These are phyloP conservation scores for Boletellus ananas DNA, from an alignment of 768 basidiomycete genomes.

Conservation along the genomic window DNA sequence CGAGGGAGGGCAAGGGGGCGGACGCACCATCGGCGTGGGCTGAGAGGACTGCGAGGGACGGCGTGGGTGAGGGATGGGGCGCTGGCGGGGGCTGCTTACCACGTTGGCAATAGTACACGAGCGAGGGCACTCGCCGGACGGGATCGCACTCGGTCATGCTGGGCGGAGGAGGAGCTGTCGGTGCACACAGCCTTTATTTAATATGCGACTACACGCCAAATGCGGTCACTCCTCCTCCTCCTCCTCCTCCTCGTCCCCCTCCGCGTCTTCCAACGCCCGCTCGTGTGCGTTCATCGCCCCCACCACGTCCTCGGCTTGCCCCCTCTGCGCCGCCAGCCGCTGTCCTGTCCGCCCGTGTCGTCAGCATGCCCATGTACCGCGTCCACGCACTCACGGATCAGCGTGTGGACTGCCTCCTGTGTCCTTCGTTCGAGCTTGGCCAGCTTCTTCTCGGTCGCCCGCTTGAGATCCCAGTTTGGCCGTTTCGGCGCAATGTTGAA, in stretches of 20 bases:
- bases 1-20: not conserved
- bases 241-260: slow-evolving; percentile 8
- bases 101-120: slow-evolving; percentile 70
- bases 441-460: slow-evolving; percentile 88
- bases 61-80: slow-evolving; percentile 4
- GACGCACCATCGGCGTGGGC: slow-evolving; percentile 59
- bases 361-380: slow-evolving; percentile 3
- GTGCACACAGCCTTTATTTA: slow-evolving; percentile 13
- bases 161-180: not conserved
- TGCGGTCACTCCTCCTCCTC: slow-evolving; percentile 4
- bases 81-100: slow-evolving; percentile 40
- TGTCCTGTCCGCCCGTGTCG: slow-evolving; percentile 49
- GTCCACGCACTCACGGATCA: slow-evolving; percentile 69
- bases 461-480: slow-evolving; percentile 93
- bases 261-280: slow-evolving; percentile 38
- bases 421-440: slow-evolving; percentile 88
- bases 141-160: slow-evolving; percentile 37
- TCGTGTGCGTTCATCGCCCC: slow-evolving; percentile 83
- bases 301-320: slow-evolving; percentile 72
- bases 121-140: slow-evolving; percentile 50
- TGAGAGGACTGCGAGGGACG: slow-evolving; percentile 45
- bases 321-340: slow-evolving; percentile 75
- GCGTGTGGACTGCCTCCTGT: slow-evolving; percentile 85
- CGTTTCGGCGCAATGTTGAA: slow-evolving; percentile 98
- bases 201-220: slow-evolving; percentile 19